phyloP scores from a whole-genome alignment of 2,329 filamentous ascomycete genomes.

The Clarireedia monteithiana region DNA sequence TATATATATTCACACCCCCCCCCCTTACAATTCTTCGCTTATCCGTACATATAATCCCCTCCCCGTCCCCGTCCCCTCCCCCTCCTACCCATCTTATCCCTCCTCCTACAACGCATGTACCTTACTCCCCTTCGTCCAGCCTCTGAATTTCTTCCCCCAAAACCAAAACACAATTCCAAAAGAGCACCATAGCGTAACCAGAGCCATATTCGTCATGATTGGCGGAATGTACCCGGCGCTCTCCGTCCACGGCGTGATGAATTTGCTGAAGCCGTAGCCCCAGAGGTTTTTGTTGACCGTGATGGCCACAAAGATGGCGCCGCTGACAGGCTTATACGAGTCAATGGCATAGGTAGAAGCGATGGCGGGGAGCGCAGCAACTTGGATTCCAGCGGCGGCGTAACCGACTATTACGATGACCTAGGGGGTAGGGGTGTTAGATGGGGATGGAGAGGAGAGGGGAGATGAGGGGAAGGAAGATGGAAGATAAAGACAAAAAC shows the following conservation, averaged over 20 bases:
- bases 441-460: background rate
- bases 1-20: too few species aligned
- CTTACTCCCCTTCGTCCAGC: background rate
- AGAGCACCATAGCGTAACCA: constrained; percentile 45
- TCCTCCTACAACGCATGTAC: background rate
- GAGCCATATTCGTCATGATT: constrained; percentile 51
- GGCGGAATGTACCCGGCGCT: constrained; percentile 44
- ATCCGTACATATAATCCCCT: too few species aligned
- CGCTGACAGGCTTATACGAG: constrained; percentile 54
- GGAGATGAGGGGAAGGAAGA: background rate
- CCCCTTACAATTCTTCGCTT: too few species aligned
- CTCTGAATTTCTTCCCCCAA: constrained; percentile 48
- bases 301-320: constrained; percentile 50
- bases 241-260: constrained; percentile 45
- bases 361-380: constrained; percentile 51
- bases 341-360: constrained; percentile 50
- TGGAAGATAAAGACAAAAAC: background rate
- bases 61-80: too few species aligned
- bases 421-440: background rate
- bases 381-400: constrained; percentile 47
- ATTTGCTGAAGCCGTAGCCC: constrained; percentile 52
- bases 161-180: constrained; percentile 46
- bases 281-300: constrained; percentile 58
- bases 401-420: constrained; percentile 49
- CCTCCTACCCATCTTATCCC: background rate